Base-by-base conservation (phyloP, 2,329 filamentous ascomycete species). In the Pseudopithomyces maydicus region DNA sequence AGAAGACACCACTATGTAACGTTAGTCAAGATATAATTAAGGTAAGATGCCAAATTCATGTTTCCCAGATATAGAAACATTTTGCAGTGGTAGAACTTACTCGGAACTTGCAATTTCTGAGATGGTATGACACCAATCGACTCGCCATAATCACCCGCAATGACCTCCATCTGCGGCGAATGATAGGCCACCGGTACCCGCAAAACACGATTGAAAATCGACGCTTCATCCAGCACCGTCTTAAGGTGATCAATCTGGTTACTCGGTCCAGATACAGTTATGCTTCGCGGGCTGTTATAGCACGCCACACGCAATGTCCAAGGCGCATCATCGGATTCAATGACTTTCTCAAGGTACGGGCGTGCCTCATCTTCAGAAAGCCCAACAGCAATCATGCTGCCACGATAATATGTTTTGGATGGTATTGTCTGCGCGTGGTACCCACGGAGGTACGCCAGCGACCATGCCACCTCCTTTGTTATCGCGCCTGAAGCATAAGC, bases 111-210 rank as follows among this genome's bases (percentile, higher is more conserved):
- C 15, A 29, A 22, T 17, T 20, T 7, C 23, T 26, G 6, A 3
- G 19, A 2, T 2, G 11, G 22, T 22, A 39, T 14, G 0, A 2
- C 14, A 2, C 44, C 43, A 12, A 54, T 38, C 2, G 20, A 38
- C 2, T 29, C 23, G 2, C 11, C 11, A 41, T 53, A 57, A n/a
- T 50, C 43, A 8, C 14, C n/a, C 12, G 55, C 46, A 14, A 57
- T 23, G 12, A 29, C 17, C 14, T 45, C 23, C 75, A 80, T 79
- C 33, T 79, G 76, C 22, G 72, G 70, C 0, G 77, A 80, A 53
- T 81, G 80, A 52, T 81, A 82, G 0, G 80, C 80, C 11, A 66
- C 71, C 22, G 77, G 73, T 1, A 80, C 77, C 49, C 73, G 69
- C 1, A 82, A 72, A 17, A 65, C 53, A 1, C 77, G 68, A 4